Evolutionary conservation across 208 protist species (phyloP), one percentile per base, ranked within the genome.

Genomic region (Acanthamoeba divionensis): DNA sequence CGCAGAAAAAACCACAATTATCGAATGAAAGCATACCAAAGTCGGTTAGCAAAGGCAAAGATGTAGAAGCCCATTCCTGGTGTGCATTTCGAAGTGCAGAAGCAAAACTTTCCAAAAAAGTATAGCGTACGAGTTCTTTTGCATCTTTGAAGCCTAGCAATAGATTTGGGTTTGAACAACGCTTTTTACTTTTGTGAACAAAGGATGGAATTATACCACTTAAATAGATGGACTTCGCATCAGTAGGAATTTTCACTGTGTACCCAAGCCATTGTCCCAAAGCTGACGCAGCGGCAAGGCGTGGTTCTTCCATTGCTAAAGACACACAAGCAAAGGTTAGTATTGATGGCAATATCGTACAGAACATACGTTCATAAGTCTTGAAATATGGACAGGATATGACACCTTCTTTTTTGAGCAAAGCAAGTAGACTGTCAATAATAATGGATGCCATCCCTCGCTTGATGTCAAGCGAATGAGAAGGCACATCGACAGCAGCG

Each of bases 141-240:
- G 36, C 62, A 10, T 89, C 82, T 50, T 89, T 75, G 60, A 89
- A 73, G 82, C 82, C 82, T 24, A 29, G n/a, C 13, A 60, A 83
- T 8, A 10, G 18, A 18, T 21, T 77, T 13, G 36, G 36, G 26
- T 77, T 48, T 6, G 10, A 57, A 36, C 2, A 45, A 80, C 24
- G 8, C 45, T 4, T 36, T 52, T 52, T 55, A 52, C 45, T 4
- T 36, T 52, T 52, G 2, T 36, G 0, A 0, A 57, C 57, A 33
- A 85, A 18, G 31, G 9, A 15, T 15, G 44, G 12, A 21, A 31
- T 66, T 54, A 26, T 50, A 87, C 79, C 79, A 29, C 41, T 50
- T 5, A 89, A 50, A 33, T 60, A 89, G 29, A 89, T 38, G 41
- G 67, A 47, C 52, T 89, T 89, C n/a, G 54, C 62, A 57, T 89